Evolutionary conservation across 305 asterid species (phyloP), one percentile per base, ranked within the genome.

Genomic region (Plantago coronopus): DNA sequence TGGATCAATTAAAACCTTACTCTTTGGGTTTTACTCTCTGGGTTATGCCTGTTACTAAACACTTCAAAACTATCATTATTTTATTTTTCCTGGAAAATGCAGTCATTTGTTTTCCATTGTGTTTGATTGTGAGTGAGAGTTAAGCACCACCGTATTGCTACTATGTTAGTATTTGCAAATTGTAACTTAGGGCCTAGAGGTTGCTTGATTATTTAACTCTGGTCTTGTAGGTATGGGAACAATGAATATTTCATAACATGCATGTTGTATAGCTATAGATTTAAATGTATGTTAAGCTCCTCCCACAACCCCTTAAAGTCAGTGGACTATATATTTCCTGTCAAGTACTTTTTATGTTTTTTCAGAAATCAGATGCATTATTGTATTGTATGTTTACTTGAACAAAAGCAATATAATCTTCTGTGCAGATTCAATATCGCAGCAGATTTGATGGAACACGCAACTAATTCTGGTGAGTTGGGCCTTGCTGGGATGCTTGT

Each of bases 401-500:
- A 38, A 38, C 44, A 38, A 9, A 38, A 38, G 16, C 50, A 22
- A 46, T 29, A 13, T 40, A 63, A 47, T 65, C 59, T 71, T 70
- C 69, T 59, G 54, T 62, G 57, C 86, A 94, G 99, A 80, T 94
- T 94, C 69, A 94, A 94, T 72, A 94, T 94, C 62, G 95, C 99
- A n/a, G 97, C 95, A 67, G 96, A 94, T 82, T 78, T 94, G 86
- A 73, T 84, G 68, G 91, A 83, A 59, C 85, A 88, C 62, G 96
- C 98, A 63, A 75, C 73, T 62, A 73, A 68, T 70, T 81, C 79
- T 59, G 96, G 99, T 62, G 95, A 90, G 73, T 68, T 83, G 58
- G 99, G 96, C 71, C 86, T 94, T 78, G 94, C 95, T 62, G 99
- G 78, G 44, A 88, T 94, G 72, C 89, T 94, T 65, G 98, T 94